A percentile compares a stretch with the other conserved stretches of the same genome.
Conservation (phyloP, 1,284 basidiomycete genomes). For the Ustilago vetiveriae region DNA sequence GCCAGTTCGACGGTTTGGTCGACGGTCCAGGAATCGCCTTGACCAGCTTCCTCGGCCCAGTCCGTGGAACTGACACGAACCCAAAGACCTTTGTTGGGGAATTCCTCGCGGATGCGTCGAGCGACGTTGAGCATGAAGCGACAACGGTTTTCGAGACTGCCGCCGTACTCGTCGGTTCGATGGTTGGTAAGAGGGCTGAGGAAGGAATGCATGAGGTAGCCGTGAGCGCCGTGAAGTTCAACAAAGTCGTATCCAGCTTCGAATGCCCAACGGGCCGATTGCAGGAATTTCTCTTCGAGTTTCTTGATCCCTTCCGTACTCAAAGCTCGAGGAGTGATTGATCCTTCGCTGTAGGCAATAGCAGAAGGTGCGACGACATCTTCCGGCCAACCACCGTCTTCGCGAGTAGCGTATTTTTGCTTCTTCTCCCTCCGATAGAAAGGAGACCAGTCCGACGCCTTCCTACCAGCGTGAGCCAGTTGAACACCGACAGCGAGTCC, state of each 20-base stretch:
- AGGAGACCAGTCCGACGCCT: constrained; percentile 72
- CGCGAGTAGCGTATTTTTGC: constrained; percentile 37
- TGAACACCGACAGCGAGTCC: constrained; percentile 80
- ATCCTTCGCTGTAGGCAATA: constrained; percentile 71
- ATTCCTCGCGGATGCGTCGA: constrained; percentile 48
- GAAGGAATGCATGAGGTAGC: constrained; percentile 75
- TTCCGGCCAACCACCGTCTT: constrained; percentile 77
- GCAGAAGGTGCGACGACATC: constrained; percentile 74
- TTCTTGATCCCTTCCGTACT: constrained; percentile 72
- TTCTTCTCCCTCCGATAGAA: constrained; percentile 67
- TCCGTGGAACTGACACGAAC: constrained; percentile 61
- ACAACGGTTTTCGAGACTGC: constrained; percentile 59
- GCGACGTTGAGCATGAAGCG: constrained; percentile 50
- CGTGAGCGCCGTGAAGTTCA: constrained; percentile 70
- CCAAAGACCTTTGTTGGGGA: constrained; percentile 62
- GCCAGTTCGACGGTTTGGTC: constrained; percentile 56
- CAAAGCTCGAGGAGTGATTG: constrained; percentile 73
- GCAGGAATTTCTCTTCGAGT: constrained; percentile 76
- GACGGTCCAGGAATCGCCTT: constrained; percentile 53
- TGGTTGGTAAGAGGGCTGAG: constrained; percentile 59
- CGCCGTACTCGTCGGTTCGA: constrained; percentile 65
- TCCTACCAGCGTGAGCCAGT: constrained; percentile 80
- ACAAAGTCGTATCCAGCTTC: constrained; percentile 75
- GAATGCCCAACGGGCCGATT: constrained; percentile 73
- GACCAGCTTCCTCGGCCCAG: constrained; percentile 50